phyloP scores from a whole-genome alignment of 371 early-diverging fungal species.

The Mortierella sp. region DNA sequence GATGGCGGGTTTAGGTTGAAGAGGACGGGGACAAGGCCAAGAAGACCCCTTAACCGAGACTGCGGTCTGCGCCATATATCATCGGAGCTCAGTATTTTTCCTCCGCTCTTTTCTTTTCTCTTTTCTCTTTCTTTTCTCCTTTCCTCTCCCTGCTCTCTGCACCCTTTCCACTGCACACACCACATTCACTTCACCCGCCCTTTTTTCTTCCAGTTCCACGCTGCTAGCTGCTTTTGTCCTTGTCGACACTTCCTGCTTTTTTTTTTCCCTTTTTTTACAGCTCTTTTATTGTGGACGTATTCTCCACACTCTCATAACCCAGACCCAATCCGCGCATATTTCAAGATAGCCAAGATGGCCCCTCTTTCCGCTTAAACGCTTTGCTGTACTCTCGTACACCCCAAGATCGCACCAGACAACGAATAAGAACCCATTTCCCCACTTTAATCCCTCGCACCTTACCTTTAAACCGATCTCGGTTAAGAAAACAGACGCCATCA shows the following conservation, averaged over 20 bases:
- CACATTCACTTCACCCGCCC: neutral
- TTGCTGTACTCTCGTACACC: constrained; percentile 25
- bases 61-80: too few relatives aligned
- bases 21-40: too few relatives aligned
- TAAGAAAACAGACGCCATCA: constrained; percentile 28
- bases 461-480: constrained; percentile 41
- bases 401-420: constrained; percentile 31
- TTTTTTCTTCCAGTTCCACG: too few relatives aligned
- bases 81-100: too few relatives aligned
- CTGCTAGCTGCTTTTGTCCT: neutral
- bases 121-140: constrained; percentile 5
- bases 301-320: constrained; percentile 19
- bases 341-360: constrained; percentile 29
- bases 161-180: neutral
- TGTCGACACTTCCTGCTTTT: too few relatives aligned
- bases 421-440: constrained; percentile 12
- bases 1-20: too few relatives aligned
- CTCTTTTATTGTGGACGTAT: constrained; percentile 38
- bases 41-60: too few relatives aligned
- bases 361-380: constrained; percentile 34
- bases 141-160: constrained; percentile 9
- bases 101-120: too few relatives aligned
- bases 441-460: constrained; percentile 13
- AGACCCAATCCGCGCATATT: too few relatives aligned
- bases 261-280: neutral